Evolutionary conservation across 139 green algal genomes (phyloP), one percentile per base, ranked within the genome.

Genomic region (Dunaliella sp.): DNA sequence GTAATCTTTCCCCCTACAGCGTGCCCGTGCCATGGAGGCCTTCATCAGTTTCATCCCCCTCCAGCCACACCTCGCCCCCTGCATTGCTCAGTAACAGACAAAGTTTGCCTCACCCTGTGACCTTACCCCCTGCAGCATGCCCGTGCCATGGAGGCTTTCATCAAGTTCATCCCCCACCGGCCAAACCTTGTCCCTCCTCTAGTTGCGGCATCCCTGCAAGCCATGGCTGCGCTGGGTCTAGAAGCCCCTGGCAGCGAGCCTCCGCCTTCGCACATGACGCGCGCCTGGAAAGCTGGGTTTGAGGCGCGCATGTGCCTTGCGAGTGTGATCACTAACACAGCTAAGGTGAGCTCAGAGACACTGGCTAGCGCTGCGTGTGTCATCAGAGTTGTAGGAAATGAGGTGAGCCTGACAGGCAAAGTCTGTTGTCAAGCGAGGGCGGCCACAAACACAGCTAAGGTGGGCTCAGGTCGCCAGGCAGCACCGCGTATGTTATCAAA

Each of bases 221-320:
- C 75, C 59, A 90, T 91, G 86, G 21, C 36, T 25, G 48, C 84
- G 35, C 78, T 91, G 32, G 85, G 85, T n/a, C 85, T 91, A 35
- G 83, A 88, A 59, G 81, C 82, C 76, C 36, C 87, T 3, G 85
- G 85, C 28, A 75, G 85, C 21, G 78, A 87, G 65, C 91, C 91
- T 0, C 91, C 91, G 1, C 91, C 91, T 0, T 34, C 86, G 1
- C 84, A 84, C 28, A 80, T 91, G 30, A 91, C 79, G 0, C 37
- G 75, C 32, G 80, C 77, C 36, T 94, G 91, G 91, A 88, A 89
- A 36, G 81, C 81, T 33, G 58, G 87, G 0, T 90, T 86, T 35
- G 89, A 92, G 87, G 87, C 88, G 34, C 86, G 91, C 30, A 38
- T 92, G 37, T 65, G 38, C 30, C 89, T 94, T 87, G 88, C 88